phyloP scores from a whole-genome alignment of 768 basidiomycete genomes.

The Russula lepida region DNA sequence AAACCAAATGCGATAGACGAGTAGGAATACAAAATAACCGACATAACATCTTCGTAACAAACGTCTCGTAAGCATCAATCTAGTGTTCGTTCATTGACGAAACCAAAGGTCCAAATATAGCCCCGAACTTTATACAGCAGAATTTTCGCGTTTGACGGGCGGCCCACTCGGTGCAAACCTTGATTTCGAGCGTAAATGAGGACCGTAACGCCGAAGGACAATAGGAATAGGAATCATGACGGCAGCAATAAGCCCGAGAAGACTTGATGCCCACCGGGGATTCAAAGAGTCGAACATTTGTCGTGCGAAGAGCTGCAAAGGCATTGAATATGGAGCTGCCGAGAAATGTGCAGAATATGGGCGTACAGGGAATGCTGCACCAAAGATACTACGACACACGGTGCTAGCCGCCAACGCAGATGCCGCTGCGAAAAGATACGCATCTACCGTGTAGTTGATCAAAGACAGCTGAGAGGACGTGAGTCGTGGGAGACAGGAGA shows the following conservation, averaged over 20 bases:
- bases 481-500: not conserved
- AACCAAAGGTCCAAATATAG: not conserved
- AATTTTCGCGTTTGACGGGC: not conserved
- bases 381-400: constrained; percentile 45
- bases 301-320: constrained; percentile 38
- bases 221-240: constrained; percentile 38
- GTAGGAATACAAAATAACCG: too few species aligned
- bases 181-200: constrained; percentile 18
- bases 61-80: not conserved
- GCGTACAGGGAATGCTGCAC: constrained; percentile 27
- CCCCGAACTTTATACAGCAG: not conserved
- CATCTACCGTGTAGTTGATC: constrained; percentile 56
- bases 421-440: constrained; percentile 46
- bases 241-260: constrained; percentile 45
- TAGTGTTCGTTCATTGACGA: not conserved
- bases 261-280: constrained; percentile 50
- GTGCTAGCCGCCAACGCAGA: constrained; percentile 49
- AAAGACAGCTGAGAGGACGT: constrained; percentile 36
- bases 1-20: too few species aligned
- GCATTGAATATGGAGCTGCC: not conserved
- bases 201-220: constrained; percentile 23
- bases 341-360: not conserved
- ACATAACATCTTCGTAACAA: not conserved
- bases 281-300: constrained; percentile 45
- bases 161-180: constrained; percentile 2